Percentiles rank a stretch among this genome's conserved stretches.
These are phyloP conservation scores for Fusarium pseudonygamai DNA, from an alignment of 2,329 filamentous ascomycete genomes.

Conservation along the genomic window DNA sequence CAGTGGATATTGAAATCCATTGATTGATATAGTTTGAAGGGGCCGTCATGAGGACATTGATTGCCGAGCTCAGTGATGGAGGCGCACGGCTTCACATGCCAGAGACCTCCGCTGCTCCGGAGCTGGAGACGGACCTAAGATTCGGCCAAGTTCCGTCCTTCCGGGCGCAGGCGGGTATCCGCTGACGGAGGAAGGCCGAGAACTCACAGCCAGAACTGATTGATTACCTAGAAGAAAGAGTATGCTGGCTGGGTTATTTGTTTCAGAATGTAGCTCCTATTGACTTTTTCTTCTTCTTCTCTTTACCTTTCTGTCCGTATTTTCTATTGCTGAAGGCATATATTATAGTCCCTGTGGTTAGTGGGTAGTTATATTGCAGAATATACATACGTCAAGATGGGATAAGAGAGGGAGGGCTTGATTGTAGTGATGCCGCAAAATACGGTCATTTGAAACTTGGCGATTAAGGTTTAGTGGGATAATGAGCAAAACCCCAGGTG, in stretches of 20 bases:
- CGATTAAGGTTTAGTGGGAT: slow-evolving; percentile 1
- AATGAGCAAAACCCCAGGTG: slow-evolving; percentile 3
- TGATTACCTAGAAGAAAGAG: background rate
- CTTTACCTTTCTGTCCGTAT: background rate
- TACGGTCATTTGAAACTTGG: background rate
- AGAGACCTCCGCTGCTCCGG: slow-evolving; percentile 46
- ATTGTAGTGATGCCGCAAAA: background rate
- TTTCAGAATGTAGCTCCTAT: background rate
- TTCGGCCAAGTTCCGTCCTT: slow-evolving; percentile 43
- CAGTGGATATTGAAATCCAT: slow-evolving; percentile 20
- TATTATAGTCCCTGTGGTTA: background rate
- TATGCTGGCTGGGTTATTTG: background rate
- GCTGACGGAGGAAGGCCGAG: slow-evolving; percentile 41
- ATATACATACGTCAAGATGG: background rate
- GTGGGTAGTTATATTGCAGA: background rate
- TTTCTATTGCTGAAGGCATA: background rate
- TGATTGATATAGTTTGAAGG: background rate
- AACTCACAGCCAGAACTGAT: background rate
- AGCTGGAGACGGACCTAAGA: slow-evolving; percentile 19
- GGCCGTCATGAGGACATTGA: slow-evolving; percentile 13
- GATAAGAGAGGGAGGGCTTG: background rate
- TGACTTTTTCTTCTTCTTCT: background rate
- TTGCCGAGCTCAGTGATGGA: background rate
- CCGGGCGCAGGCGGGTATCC: slow-evolving; percentile 27
- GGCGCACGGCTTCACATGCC: slow-evolving; percentile 44